Evolutionary conservation across 2,329 filamentous ascomycete species (phyloP).

Genomic region (Aspergillus tubingensis): DNA sequence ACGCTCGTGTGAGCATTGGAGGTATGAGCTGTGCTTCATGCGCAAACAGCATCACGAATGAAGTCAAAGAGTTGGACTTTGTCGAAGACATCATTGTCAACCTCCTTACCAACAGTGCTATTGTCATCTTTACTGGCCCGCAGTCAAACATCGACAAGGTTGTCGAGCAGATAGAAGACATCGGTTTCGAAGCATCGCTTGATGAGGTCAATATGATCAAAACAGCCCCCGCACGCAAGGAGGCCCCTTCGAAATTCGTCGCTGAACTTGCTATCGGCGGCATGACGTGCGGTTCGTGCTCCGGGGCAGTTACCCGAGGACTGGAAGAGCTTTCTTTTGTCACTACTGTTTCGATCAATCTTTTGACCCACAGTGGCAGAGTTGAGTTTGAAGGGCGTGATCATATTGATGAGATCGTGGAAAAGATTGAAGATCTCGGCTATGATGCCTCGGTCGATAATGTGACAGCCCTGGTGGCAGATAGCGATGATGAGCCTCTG

Average conservation of each 20-base stretch:
- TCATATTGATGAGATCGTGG: conserved; percentile 48
- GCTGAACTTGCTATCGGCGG: conserved; percentile 56
- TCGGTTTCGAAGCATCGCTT: conserved; percentile 51
- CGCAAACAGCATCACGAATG: conserved; percentile 62
- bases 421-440: conserved; percentile 60
- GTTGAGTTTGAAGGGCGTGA: conserved; percentile 52
- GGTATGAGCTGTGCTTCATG: conserved; percentile 77
- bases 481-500: conserved; percentile 31
- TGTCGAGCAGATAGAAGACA: conserved; percentile 51
- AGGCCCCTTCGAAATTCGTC: conserved; percentile 27
- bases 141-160: conserved; percentile 49
- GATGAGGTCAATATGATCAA: conserved; percentile 34
- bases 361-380: conserved; percentile 53
- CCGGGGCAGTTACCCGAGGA: conserved; percentile 51
- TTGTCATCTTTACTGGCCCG: conserved; percentile 57
- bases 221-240: conserved; percentile 6
- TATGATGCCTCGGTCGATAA: conserved; percentile 65
- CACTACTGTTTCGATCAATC: conserved; percentile 51
- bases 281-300: conserved; percentile 62
- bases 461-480: conserved; percentile 29
- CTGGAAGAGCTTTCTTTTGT: conserved; percentile 51
- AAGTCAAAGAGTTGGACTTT: conserved; percentile 60
- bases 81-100: conserved; percentile 63
- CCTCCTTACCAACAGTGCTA: conserved; percentile 67
- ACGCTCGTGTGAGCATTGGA: conserved; percentile 54